Evolutionary conservation across 305 asterid species (phyloP), one percentile per base, ranked within the genome.

Genomic region (Euphrasia arctica): DNA sequence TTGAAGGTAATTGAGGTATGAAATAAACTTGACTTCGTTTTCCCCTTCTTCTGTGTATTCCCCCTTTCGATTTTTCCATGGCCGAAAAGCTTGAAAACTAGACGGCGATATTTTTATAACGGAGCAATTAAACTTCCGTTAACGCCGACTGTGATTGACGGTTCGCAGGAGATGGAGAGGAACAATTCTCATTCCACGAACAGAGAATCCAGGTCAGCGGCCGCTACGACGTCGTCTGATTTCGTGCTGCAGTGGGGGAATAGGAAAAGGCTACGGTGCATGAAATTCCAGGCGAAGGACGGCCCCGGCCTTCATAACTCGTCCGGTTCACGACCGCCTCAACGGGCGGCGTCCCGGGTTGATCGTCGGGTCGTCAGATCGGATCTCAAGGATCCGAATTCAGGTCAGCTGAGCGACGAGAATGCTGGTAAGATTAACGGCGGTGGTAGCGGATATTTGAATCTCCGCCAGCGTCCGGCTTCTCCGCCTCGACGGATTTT

Each of bases 191-290:
- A 71, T 43, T 54, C 83, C 22, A 52, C 74, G 64, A 72, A 73
- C 68, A 78, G 78, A 70, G 83, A 77, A 64, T 77, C 82, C 61
- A 83, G 78, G 81, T 78, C 94, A 63, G 68, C 67, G 2, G 75
- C 66, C 12, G 77, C 81, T 72, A 65, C 94, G 80, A 78, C 96
- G 76, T 78, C 93, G 41, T 55, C 60, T 10, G 41, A 87, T 61
- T 90, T 90, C 77, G 81, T 78, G 1, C 74, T 92, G 75, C 98
- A 85, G 84, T 84, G 94, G 96, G 98, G 97, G 9, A 90, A 82
- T 67, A 74, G 87, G 66, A 92, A 92, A 71, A 75, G 97, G 78
- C 69, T 86, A 57, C 84, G 92, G 25, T 85, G 97, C 76, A 87
- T 84, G 95, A 92, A 92, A 80, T 79, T 73, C 39, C 87, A 75